Evolutionary conservation across 2,329 filamentous ascomycete species (phyloP).

Genomic region (Epichloe uncinata): DNA sequence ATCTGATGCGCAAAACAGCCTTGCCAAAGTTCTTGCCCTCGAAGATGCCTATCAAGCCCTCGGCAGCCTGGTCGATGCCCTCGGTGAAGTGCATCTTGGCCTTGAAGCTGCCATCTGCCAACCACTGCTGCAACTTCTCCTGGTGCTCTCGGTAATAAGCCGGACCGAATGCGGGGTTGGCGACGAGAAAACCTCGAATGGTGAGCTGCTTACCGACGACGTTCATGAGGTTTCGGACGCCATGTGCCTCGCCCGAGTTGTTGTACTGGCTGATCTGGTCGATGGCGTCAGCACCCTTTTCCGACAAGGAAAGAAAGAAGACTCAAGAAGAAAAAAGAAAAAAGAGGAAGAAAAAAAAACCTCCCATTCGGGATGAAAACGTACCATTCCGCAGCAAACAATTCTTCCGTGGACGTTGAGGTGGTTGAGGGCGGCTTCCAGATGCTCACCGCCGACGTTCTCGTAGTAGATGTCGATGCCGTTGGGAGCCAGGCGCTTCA

Average conservation of each 20-base stretch:
- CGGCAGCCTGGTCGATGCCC: slow-evolving; percentile 66
- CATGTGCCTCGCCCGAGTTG: slow-evolving; percentile 44
- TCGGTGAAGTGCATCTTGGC: slow-evolving; percentile 53
- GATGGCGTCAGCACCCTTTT: not conserved
- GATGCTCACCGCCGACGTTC: slow-evolving; percentile 39
- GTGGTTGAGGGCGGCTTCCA: slow-evolving; percentile 30
- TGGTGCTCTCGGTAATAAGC: slow-evolving; percentile 59
- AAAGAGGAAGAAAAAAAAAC: too few relatives aligned
- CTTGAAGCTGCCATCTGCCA: slow-evolving; percentile 63
- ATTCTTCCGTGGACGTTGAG: slow-evolving; percentile 54
- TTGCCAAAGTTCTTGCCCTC: slow-evolving; percentile 77
- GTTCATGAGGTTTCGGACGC: slow-evolving; percentile 50
- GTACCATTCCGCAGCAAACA: slow-evolving; percentile 47
- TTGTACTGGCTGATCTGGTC: slow-evolving; percentile 62
- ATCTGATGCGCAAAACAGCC: slow-evolving; percentile 42
- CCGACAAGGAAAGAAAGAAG: not conserved
- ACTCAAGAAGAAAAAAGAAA: not conserved
- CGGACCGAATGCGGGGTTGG: slow-evolving; percentile 49
- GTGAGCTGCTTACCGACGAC: slow-evolving; percentile 56
- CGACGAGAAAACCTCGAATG: slow-evolving; percentile 66
- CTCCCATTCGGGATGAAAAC: slow-evolving; percentile 7
- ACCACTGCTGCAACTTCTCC: slow-evolving; percentile 62
- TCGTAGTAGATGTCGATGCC: slow-evolving; percentile 59
- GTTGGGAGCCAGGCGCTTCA: slow-evolving; percentile 57
- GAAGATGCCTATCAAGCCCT: slow-evolving; percentile 64